Evolutionary conservation across 352 stramenopile species (phyloP).

Genomic region (Pythium apleroticum): DNA sequence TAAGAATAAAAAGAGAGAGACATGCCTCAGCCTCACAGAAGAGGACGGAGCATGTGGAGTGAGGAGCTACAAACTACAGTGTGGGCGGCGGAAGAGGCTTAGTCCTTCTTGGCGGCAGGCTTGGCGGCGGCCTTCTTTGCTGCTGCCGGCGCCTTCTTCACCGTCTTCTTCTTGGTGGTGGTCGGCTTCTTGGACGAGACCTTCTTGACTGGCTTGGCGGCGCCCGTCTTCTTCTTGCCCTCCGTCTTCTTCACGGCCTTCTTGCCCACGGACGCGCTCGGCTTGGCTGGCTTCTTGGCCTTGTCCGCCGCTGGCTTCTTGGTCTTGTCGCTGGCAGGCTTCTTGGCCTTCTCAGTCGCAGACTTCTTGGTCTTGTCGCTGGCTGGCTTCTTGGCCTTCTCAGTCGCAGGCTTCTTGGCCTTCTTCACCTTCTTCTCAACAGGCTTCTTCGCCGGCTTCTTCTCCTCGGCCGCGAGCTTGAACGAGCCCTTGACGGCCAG

Average conservation of each 20-base stretch:
- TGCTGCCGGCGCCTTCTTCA: slow-evolving; percentile 35
- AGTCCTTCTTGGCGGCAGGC: slow-evolving; percentile 37
- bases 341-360: slow-evolving; percentile 21
- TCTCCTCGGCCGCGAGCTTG: slow-evolving; percentile 90
- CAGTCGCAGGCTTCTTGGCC: slow-evolving; percentile 29
- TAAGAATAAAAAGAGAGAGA: slow-evolving; percentile 14
- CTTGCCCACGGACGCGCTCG: slow-evolving; percentile 28
- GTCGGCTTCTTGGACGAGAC: slow-evolving; percentile 54
- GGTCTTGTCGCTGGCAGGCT: slow-evolving; percentile 18
- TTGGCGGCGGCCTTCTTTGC: slow-evolving; percentile 38
- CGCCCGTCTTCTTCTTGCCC: slow-evolving; percentile 37
- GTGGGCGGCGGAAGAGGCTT: slow-evolving; percentile 14
- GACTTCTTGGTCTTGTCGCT: slow-evolving; percentile 52
- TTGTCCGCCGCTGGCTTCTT: slow-evolving; percentile 34
- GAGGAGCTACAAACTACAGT: slow-evolving; percentile 27
- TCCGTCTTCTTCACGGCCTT: slow-evolving; percentile 41
- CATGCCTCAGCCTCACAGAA: neutral
- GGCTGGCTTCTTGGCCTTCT: slow-evolving; percentile 40
- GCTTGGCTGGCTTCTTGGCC: slow-evolving; percentile 27
- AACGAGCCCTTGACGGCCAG: slow-evolving; percentile 93
- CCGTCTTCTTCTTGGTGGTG: slow-evolving; percentile 65
- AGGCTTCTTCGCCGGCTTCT: slow-evolving; percentile 44
- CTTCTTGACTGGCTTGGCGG: slow-evolving; percentile 33
- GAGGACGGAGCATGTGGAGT: neutral
- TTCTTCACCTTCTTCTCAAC: slow-evolving; percentile 27